Evolutionary conservation across 2,329 filamentous ascomycete genomes (phyloP).

Genomic region (Xenoacremonium recifei): DNA sequence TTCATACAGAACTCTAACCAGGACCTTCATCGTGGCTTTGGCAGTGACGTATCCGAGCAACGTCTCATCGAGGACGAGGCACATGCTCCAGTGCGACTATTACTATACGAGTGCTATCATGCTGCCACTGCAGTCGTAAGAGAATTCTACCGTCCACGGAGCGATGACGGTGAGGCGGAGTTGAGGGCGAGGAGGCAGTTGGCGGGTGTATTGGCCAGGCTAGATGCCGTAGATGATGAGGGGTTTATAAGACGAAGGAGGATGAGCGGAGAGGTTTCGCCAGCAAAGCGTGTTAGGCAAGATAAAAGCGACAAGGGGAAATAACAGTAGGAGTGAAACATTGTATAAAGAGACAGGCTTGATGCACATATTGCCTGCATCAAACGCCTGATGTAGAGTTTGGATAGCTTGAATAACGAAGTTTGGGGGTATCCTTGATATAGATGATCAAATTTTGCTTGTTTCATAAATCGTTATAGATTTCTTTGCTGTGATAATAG

Average conservation of each 20-base stretch:
- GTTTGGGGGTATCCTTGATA: too few species aligned
- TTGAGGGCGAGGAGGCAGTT: constrained; percentile 52
- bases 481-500: too few species aligned
- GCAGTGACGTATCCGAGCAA: constrained; percentile 16
- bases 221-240: constrained; percentile 41
- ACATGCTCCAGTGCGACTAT: constrained; percentile 44
- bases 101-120: constrained; percentile 60
- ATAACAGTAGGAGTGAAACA: too few species aligned
- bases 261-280: constrained; percentile 40
- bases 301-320: constrained; percentile 18
- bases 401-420: too few species aligned
- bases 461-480: too few species aligned
- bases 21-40: constrained; percentile 49
- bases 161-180: constrained; percentile 48
- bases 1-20: constrained; percentile 45
- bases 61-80: constrained; percentile 41
- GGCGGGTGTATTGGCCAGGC: constrained; percentile 42
- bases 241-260: constrained; percentile 28
- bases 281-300: constrained; percentile 44
- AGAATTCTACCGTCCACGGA: constrained; percentile 53
- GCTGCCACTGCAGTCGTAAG: constrained; percentile 50
- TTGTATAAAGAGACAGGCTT: too few species aligned
- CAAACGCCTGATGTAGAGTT: too few species aligned
- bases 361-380: too few species aligned
- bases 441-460: too few species aligned